A percentile compares a stretch with the other conserved stretches of the same genome.
Conservation (phyloP, 2,329 filamentous ascomycete genomes). For the Fusarium burgessii region DNA sequence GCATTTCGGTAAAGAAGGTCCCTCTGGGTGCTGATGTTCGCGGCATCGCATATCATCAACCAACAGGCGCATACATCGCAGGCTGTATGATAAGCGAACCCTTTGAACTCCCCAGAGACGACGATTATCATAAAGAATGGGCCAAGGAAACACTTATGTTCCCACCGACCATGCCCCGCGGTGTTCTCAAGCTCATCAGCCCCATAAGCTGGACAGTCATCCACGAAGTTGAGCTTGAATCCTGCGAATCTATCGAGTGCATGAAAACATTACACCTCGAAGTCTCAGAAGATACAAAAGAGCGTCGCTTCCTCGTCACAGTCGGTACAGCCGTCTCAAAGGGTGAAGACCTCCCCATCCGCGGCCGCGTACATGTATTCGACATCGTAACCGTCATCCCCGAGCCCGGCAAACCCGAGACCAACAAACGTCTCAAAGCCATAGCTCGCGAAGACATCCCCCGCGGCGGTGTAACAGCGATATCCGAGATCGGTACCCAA, state of each 20-base stretch:
- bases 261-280: slow-evolving; percentile 88
- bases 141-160: slow-evolving; percentile 74
- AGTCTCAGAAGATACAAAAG: slow-evolving; percentile 89
- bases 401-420: slow-evolving; percentile 86
- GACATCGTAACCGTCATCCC: slow-evolving; percentile 94
- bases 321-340: slow-evolving; percentile 88
- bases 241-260: slow-evolving; percentile 81
- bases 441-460: slow-evolving; percentile 89
- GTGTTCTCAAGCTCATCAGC: slow-evolving; percentile 81
- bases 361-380: slow-evolving; percentile 89
- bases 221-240: slow-evolving; percentile 78
- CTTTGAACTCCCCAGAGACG: slow-evolving; percentile 89
- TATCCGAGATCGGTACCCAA: slow-evolving; percentile 87
- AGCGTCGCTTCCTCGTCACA: slow-evolving; percentile 83
- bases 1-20: slow-evolving; percentile 80
- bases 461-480: slow-evolving; percentile 89
- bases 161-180: slow-evolving; percentile 77
- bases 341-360: slow-evolving; percentile 89
- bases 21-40: slow-evolving; percentile 77
- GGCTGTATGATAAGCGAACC: slow-evolving; percentile 75
- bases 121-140: slow-evolving; percentile 86
- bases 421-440: slow-evolving; percentile 85
- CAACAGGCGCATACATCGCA: slow-evolving; percentile 80
- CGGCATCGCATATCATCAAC: slow-evolving; percentile 80
- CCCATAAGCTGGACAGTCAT: slow-evolving; percentile 82